Conservation (phyloP, 2,329 filamentous ascomycete species). For the Aspergillus hortae region DNA sequence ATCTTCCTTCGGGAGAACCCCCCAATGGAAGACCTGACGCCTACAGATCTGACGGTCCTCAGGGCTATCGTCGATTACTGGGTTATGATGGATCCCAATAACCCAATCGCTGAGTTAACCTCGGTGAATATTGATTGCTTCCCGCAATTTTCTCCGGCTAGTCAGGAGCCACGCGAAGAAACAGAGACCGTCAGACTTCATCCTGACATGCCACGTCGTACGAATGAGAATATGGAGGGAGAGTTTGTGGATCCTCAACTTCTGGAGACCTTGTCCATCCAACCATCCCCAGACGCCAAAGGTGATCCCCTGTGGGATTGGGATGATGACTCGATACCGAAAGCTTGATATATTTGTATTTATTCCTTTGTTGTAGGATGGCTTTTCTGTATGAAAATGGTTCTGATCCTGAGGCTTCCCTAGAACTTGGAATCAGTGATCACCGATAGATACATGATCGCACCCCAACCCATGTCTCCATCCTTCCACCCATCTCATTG, state of each 20-base stretch:
- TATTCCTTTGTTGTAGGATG: not conserved
- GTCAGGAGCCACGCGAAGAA: not conserved
- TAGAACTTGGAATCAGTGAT: not conserved
- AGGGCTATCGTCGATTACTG: conserved; percentile 16
- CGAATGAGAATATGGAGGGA: too few relatives aligned
- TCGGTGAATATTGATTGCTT: conserved; percentile 3
- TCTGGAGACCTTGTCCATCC: too few relatives aligned
- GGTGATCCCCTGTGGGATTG: too few relatives aligned
- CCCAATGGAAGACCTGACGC: conserved; percentile 13
- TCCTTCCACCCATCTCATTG: not conserved
- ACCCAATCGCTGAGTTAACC: conserved; percentile 12
- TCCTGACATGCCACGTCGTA: not conserved
- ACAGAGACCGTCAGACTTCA: not conserved
- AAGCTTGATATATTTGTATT: not conserved
- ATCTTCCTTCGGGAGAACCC: conserved; percentile 13
- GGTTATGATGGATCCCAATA: conserved; percentile 20
- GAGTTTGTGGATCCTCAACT: too few relatives aligned
- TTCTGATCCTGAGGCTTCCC: not conserved
- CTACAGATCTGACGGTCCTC: conserved; percentile 12
- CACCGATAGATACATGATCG: not conserved
- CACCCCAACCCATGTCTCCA: not conserved
- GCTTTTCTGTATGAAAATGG: not conserved
- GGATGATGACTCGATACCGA: too few relatives aligned
- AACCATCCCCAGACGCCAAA: too few relatives aligned
- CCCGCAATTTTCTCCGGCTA: not conserved